Percentiles rank a stretch among this genome's conserved stretches.
These are phyloP conservation scores for Alternaria conjuncta DNA, from an alignment of 2,329 filamentous ascomycete genomes.

Conservation along the genomic window DNA sequence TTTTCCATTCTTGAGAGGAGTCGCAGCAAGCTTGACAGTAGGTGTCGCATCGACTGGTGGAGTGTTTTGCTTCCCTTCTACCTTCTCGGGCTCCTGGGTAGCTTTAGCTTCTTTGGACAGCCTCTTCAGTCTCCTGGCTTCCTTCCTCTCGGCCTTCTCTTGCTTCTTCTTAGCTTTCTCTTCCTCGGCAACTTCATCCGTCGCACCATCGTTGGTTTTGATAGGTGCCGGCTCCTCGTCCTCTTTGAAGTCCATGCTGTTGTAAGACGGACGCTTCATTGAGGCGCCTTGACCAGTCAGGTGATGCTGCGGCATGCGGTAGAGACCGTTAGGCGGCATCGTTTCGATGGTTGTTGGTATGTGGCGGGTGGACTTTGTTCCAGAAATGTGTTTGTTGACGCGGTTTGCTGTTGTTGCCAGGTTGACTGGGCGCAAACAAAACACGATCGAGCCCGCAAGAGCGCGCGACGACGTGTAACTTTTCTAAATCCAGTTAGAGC, in stretches of 20 bases:
- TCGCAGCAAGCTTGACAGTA: not conserved
- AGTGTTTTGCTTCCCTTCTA: not conserved
- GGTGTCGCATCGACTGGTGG: conserved; percentile 6
- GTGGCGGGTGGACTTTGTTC: not conserved
- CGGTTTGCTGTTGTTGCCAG: not conserved
- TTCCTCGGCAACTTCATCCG: not conserved
- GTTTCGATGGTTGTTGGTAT: not conserved
- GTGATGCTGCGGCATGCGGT: conserved; percentile 31
- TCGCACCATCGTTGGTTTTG: not conserved
- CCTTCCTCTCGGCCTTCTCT: conserved; percentile 12
- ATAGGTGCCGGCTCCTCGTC: conserved; percentile 3
- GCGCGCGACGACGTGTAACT: not conserved
- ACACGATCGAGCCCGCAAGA: not conserved
- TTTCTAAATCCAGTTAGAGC: not conserved
- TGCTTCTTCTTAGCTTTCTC: conserved; percentile 1
- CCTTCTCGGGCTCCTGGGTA: not conserved
- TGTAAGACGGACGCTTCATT: conserved; percentile 21
- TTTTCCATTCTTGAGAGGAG: conserved; percentile 4
- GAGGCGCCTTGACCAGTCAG: conserved; percentile 10
- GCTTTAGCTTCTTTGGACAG: not conserved
- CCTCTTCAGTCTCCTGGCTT: conserved; percentile 8
- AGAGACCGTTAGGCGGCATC: conserved; percentile 35
- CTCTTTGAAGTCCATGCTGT: conserved; percentile 28
- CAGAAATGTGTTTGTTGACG: not conserved
- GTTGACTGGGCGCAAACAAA: not conserved